These are phyloP conservation scores for Calonectria pauciramosa DNA, from an alignment of 2,329 filamentous ascomycete species.

Conservation along the genomic window DNA sequence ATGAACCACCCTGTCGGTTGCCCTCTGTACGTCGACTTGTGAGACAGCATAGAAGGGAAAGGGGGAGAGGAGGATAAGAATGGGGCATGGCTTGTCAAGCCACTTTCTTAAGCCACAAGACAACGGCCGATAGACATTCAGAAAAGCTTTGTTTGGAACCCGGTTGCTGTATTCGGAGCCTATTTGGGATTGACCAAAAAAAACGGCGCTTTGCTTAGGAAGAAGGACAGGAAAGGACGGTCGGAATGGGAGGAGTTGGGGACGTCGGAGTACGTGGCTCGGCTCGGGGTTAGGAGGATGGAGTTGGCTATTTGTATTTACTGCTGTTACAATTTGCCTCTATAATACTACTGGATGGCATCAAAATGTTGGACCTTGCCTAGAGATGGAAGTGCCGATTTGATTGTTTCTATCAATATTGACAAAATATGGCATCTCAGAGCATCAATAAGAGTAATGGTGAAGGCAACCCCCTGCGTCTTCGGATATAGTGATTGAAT, in stretches of 20 bases:
- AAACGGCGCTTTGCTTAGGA: constrained; percentile 15
- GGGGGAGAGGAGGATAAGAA: background rate
- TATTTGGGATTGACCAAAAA: background rate
- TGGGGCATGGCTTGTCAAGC: background rate
- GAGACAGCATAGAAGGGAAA: background rate
- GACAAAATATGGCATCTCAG: no score
- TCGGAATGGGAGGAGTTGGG: constrained; percentile 10
- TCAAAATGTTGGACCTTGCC: background rate
- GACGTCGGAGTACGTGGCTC: constrained; percentile 17
- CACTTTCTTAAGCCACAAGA: background rate
- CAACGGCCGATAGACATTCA: background rate
- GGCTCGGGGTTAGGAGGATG: constrained; percentile 2
- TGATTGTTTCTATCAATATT: no score
- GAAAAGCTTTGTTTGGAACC: background rate
- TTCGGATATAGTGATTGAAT: no score
- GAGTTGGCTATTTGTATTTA: constrained; percentile 27
- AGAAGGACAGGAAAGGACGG: background rate
- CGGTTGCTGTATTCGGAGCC: background rate
- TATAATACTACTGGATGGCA: constrained; percentile 21
- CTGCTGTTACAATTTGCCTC: background rate
- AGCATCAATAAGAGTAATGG: no score
- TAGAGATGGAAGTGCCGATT: no score
- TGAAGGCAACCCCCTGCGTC: no score
- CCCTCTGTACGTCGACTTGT: background rate
- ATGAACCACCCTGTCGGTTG: background rate